Percentiles rank a stretch among this genome's conserved stretches.
phyloP scores from a whole-genome alignment of 176 grass and related monocot genomes.

The Melocanna baccifera region DNA sequence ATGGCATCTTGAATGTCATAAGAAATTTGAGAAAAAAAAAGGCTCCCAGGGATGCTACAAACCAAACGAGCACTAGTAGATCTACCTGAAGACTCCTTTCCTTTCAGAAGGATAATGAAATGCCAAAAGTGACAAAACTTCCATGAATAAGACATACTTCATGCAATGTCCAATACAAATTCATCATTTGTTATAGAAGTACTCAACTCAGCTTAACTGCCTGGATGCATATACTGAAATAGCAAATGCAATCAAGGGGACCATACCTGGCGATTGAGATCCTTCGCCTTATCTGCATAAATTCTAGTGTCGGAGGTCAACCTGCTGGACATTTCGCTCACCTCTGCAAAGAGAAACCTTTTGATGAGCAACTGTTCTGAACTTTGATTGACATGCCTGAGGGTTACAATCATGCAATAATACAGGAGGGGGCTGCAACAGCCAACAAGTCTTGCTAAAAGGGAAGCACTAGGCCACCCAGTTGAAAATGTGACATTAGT shows the following conservation, averaged over 20 bases:
- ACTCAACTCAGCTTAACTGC: background rate
- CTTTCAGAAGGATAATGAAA: slow-evolving; percentile 1
- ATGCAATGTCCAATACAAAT: background rate
- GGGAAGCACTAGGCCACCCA: background rate
- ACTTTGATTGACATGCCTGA: background rate
- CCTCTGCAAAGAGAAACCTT: slow-evolving; percentile 57
- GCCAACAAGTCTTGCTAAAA: background rate
- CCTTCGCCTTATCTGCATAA: slow-evolving; percentile 83
- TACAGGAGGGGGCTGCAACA: background rate
- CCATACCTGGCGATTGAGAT: slow-evolving; percentile 76
- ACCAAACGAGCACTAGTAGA: slow-evolving; percentile 11
- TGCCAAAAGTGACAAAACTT: background rate
- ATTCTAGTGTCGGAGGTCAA: slow-evolving; percentile 83
- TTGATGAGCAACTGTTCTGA: background rate
- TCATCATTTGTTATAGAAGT: background rate
- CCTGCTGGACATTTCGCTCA: slow-evolving; percentile 81
- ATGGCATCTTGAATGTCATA: background rate
- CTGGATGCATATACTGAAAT: background rate
- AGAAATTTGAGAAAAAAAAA: background rate
- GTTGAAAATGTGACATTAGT: background rate
- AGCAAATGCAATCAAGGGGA: background rate
- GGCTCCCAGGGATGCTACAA: background rate
- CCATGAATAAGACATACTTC: background rate
- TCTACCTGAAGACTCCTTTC: background rate
- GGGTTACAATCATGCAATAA: background rate